Evolutionary conservation across 208 protist species (phyloP), one percentile per base, ranked within the genome.

Genomic region (Acanthamoeba healyi): DNA sequence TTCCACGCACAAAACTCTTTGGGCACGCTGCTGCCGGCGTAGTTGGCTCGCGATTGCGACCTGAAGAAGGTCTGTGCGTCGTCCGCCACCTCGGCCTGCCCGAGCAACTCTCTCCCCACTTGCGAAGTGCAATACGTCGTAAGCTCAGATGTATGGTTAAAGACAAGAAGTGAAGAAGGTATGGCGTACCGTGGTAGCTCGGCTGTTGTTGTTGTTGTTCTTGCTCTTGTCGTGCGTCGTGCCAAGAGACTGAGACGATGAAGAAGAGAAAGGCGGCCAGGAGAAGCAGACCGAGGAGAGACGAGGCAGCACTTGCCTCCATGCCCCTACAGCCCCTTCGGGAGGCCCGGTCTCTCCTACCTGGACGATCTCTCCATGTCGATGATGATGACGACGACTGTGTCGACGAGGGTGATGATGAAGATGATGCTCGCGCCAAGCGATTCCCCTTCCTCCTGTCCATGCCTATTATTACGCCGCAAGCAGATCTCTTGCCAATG

Each of bases 41-140:
- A 86, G 77, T 86, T 86, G 19, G 15, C 15, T 3, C 77, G 17
- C 6, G 77, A 12, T 44, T 86, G 77, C 77, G 1, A 58, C n/a
- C n/a, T 36, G 77, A 86, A 86, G 42, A 86, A 86, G 77, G 42
- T 58, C 14, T 17, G 77, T 24, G 77, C 77, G 7, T 86, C n/a
- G 40, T 44, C 58, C 0, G 4, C 77, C 3, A 86, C 42, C 0
- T 15, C 24, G 7, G 26, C 2, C 44, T 58, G 77, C 26, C 77
- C 77, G 3, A 77, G 67, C 38, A 77, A 17, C 29, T 14, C 14
- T 36, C 67, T 5, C 10, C 32, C 67, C 54, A 29, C 54, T 61
- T 40, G 15, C 63, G 29, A 40, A 36, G 0, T 14, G 24, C 29
- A 36, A 15, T 0, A 0, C 1, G 56, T 32, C 9, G 24, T 0